A percentile compares a stretch with the other conserved stretches of the same genome.
Conservation (phyloP, 257 asterid species). For the Lavandula angustifolia region DNA sequence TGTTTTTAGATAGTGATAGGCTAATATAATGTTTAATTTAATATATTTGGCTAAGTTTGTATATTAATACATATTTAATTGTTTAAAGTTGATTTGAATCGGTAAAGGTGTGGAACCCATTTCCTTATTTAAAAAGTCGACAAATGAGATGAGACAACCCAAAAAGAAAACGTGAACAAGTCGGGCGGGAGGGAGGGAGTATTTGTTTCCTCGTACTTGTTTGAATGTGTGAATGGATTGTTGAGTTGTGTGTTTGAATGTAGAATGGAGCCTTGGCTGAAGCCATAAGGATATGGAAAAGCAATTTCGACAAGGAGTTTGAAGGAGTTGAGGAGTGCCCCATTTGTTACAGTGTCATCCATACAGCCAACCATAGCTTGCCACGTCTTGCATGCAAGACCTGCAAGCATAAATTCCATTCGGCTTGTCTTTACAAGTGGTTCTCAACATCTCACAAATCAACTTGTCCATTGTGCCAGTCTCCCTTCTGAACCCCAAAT, state of each 20-base stretch:
- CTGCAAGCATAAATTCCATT: conserved; percentile 96
- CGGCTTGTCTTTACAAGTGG: conserved; percentile 97
- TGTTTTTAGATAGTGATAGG: too few species aligned
- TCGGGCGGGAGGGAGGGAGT: too few species aligned
- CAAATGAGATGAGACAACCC: too few species aligned
- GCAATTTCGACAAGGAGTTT: conserved; percentile 93
- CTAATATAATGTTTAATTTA: too few species aligned
- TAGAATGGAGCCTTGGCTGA: conserved; percentile 98
- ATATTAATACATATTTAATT: too few species aligned
- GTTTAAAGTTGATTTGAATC: too few species aligned
- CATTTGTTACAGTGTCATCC: conserved; percentile 94
- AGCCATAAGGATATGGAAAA: conserved; percentile 93
- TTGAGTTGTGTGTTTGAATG: conserved; percentile 28
- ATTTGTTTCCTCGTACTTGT: too few species aligned
- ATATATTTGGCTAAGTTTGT: too few species aligned
- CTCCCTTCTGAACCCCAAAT: conserved; percentile 63
- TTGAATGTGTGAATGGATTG: too few species aligned
- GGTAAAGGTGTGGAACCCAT: too few species aligned
- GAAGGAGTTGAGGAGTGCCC: conserved; percentile 99
- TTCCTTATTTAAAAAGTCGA: too few species aligned
- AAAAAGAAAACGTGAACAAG: too few species aligned
- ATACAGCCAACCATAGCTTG: conserved; percentile 84
- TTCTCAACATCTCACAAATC: conserved; percentile 99
- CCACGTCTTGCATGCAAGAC: conserved; percentile 98
- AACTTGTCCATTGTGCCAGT: conserved; percentile 95